A percentile compares a stretch with the other conserved stretches of the same genome.
phyloP scores from a whole-genome alignment of 768 basidiomycete species.

The Russula ochroleuca region DNA sequence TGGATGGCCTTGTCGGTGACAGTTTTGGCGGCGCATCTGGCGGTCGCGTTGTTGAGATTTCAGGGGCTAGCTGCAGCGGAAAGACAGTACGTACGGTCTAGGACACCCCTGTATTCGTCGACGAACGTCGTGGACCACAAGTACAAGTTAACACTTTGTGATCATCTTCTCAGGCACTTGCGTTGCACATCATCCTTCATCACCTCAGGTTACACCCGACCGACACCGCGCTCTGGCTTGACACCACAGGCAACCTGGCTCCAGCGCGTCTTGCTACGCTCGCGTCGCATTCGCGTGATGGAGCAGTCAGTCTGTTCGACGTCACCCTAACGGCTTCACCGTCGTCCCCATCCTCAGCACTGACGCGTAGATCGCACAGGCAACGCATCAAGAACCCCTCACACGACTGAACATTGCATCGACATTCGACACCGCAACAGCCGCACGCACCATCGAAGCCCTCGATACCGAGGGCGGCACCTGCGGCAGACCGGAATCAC shows the following conservation, averaged over 20 bases:
- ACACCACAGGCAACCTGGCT: slow-evolving; percentile 66
- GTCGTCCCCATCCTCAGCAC: background rate
- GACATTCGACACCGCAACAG: slow-evolving; percentile 11
- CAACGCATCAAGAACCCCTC: background rate
- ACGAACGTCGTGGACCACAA: background rate
- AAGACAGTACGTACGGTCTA: slow-evolving; percentile 71
- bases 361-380: slow-evolving; percentile 1
- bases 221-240: slow-evolving; percentile 61
- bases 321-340: background rate
- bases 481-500: background rate
- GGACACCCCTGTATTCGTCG: no score
- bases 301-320: slow-evolving; percentile 29
- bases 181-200: slow-evolving; percentile 53
- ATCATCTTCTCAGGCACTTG: slow-evolving; percentile 47
- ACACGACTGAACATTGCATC: slow-evolving; percentile 18
- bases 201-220: slow-evolving; percentile 42
- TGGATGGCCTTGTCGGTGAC: slow-evolving; percentile 52
- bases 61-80: slow-evolving; percentile 59
- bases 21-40: slow-evolving; percentile 37
- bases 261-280: slow-evolving; percentile 43
- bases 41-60: slow-evolving; percentile 58
- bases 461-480: background rate
- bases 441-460: slow-evolving; percentile 13
- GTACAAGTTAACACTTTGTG: slow-evolving; percentile 1
- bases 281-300: slow-evolving; percentile 27